Percentiles rank a stretch among this genome's conserved stretches.
These are phyloP conservation scores for Bonia amplexicaulis DNA, from an alignment of 176 grass and related monocot genomes.

Conservation along the genomic window DNA sequence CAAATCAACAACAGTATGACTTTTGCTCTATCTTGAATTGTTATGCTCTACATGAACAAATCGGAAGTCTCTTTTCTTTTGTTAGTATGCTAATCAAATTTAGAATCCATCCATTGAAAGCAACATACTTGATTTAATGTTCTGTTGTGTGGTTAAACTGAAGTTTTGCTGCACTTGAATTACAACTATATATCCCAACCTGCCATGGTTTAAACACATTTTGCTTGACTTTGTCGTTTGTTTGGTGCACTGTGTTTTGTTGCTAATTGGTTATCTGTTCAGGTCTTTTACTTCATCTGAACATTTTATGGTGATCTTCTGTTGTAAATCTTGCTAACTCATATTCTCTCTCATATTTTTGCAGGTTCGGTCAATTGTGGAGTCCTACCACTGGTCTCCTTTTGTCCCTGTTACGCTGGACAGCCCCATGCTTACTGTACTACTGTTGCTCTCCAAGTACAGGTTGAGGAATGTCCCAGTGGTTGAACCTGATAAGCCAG, in stretches of 20 bases:
- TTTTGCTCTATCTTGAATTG: background rate
- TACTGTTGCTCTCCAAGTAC: conserved; percentile 92
- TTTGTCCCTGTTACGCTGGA: conserved; percentile 74
- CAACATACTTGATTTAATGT: background rate
- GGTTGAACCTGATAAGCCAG: conserved; percentile 55
- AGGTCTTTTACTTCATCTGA: background rate
- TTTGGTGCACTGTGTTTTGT: background rate
- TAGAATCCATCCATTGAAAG: background rate
- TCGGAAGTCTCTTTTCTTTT: background rate
- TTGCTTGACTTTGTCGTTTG: background rate
- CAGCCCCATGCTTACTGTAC: conserved; percentile 75
- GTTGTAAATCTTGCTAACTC: conserved; percentile 20
- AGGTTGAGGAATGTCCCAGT: conserved; percentile 91
- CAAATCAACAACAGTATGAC: conserved; percentile 64
- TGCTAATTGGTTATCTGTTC: conserved; percentile 6
- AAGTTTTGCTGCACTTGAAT: background rate
- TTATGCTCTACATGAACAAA: background rate
- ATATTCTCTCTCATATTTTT: background rate
- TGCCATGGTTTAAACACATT: background rate
- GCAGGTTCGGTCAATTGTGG: conserved; percentile 71
- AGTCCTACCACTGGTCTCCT: conserved; percentile 59
- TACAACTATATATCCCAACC: background rate
- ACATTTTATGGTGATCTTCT: background rate
- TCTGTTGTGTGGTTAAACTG: background rate
- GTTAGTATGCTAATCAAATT: background rate